Evolutionary conservation across 2,329 filamentous ascomycete species (phyloP).

Genomic region (Calonectria pauciramosa): DNA sequence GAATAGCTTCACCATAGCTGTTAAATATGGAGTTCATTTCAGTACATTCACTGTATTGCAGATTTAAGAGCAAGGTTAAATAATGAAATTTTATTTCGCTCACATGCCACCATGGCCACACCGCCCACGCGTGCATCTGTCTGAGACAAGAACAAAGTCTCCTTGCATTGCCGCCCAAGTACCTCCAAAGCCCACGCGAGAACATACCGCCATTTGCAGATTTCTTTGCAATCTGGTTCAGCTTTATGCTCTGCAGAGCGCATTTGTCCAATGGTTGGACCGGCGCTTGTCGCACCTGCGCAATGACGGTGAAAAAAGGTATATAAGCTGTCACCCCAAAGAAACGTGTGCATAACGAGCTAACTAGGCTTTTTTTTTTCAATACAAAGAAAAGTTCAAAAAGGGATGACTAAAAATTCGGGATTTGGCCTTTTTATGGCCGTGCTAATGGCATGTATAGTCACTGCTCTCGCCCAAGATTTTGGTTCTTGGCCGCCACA

Average conservation of each 20-base stretch:
- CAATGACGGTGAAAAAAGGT: neutral
- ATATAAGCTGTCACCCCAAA: neutral
- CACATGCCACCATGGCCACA: neutral
- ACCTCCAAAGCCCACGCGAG: neutral
- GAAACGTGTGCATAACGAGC: neutral
- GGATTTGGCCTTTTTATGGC: neutral
- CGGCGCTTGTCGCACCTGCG: neutral
- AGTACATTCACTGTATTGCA: neutral
- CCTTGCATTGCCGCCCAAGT: neutral
- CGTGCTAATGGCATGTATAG: neutral
- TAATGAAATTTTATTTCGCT: neutral
- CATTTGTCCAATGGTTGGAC: neutral
- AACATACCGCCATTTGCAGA: neutral
- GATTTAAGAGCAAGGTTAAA: neutral
- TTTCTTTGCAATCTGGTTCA: neutral
- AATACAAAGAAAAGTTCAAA: neutral
- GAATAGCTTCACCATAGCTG: too few relatives aligned
- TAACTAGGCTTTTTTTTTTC: accelerated
- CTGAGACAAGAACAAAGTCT: neutral
- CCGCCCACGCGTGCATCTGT: neutral
- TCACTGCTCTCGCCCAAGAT: neutral
- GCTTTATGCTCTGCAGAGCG: neutral
- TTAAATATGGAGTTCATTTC: neutral
- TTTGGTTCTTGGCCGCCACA: neutral
- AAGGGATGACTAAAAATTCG: neutral